Percentiles rank a stretch among this genome's conserved stretches.
phyloP scores from a whole-genome alignment of 495 filamentous ascomycete genomes.

The Antarctomyces pellizariae region DNA sequence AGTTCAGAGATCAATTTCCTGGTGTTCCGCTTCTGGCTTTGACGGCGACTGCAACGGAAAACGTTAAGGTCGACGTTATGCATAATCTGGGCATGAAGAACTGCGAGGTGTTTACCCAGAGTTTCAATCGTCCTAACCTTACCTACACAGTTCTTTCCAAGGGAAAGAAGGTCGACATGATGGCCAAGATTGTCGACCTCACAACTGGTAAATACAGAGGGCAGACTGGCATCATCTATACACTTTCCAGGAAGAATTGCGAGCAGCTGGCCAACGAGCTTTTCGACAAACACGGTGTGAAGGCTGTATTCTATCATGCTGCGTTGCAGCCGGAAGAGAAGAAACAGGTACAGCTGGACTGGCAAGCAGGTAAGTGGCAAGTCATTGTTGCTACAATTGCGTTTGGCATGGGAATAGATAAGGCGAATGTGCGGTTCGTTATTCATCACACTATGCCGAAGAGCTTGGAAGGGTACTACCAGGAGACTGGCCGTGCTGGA shows the following conservation, averaged over 20 bases:
- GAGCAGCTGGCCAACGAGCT: conserved; percentile 58
- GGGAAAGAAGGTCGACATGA: conserved; percentile 26
- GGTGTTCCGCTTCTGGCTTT: conserved; percentile 79
- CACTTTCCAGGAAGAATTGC: conserved; percentile 61
- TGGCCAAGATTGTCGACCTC: conserved; percentile 42
- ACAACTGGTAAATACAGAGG: conserved; percentile 39
- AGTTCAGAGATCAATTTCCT: conserved; percentile 39
- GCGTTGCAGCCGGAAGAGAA: conserved; percentile 41
- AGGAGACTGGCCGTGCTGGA: conserved; percentile 88
- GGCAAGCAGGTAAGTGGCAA: conserved; percentile 56
- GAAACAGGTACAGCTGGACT: conserved; percentile 41
- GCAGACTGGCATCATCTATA: conserved; percentile 86
- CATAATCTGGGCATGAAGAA: conserved; percentile 59
- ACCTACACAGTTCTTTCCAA: conserved; percentile 57
- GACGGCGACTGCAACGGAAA: conserved; percentile 84
- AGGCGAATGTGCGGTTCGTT: conserved; percentile 83
- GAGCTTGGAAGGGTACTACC: conserved; percentile 94
- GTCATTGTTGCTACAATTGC: conserved; percentile 98
- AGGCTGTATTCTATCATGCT: conserved; percentile 72
- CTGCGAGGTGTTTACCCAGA: conserved; percentile 61
- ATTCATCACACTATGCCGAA: conserved; percentile 84
- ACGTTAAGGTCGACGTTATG: conserved; percentile 76
- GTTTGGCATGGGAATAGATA: conserved; percentile 98
- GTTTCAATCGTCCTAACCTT: conserved; percentile 85
- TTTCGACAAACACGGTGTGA: conserved; percentile 31